Base-by-base conservation (phyloP, 2,329 filamentous ascomycete species). In the Apiospora malaysiana region DNA sequence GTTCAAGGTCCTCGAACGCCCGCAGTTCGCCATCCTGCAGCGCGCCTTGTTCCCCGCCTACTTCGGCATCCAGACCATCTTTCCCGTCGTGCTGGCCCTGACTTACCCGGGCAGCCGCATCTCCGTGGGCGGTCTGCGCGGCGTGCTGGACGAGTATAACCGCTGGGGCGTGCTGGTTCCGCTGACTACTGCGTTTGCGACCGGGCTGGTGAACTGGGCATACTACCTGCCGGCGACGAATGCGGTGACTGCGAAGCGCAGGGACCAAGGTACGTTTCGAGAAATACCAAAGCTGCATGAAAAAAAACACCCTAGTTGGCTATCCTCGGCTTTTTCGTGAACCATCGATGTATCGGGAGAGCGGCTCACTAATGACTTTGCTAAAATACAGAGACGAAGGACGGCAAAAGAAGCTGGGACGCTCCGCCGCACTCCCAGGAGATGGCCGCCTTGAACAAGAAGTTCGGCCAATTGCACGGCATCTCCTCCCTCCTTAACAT, bases 401-500 rank as follows among this genome's bases (percentile, higher is more conserved):
- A 98, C 79, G 94, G 94, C 70, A 98, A 97, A 87, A 93, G 92
- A 79, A 93, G 91, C 81, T 93, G 92, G 77, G 94, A 97, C 74
- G 84, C 89, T 69, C 88, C 91, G 0, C 93, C 94, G 49, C 93
- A 97, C 77, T 96, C 93, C 6, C 86, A 91, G 75, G 93, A 95
- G 83, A 98, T 98, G 95, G 82, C 89, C 75, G 86, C 85, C 10
- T 81, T 97, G 76, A 97, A 95, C 85, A 93, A 90, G 83, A 86
- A 85, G 73, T 98, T 98, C 81, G 90, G 89, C 21, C 88, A 88
- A 73, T 82, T 97, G 71, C 96, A 99, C 81, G 94, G 95, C 7
- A 83, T 93, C 66, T 97, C 94, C 9, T 93, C 93, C 40, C 81
- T 97, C 72, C 80, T 97, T 25, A 98, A 98, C 80, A 79, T 98